Base-by-base conservation (phyloP, 2,329 filamentous ascomycete genomes). In the Hymenotorrendiella dingleyae region DNA sequence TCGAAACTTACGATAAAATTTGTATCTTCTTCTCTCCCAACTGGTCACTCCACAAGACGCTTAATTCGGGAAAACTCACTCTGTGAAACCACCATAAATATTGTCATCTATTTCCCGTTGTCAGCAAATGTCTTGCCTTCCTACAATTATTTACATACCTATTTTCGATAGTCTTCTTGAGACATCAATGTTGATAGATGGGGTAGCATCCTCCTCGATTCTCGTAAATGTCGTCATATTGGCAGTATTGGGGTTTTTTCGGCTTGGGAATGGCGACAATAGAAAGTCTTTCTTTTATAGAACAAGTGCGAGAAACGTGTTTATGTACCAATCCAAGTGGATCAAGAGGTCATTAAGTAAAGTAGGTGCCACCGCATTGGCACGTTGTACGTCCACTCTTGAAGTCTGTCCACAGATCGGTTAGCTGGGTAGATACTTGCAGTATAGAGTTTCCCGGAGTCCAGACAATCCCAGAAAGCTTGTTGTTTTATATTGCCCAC, bases 31-130 rank as follows among this genome's bases (percentile, higher is more conserved):
- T 4, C 30, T 34, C 30, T 10, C 19, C 4, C 4, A 4, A 34
- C 5, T 17, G 4, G 2, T 28, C 29, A 10, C 11, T 7, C 10
- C 7, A 10, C 4, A 26, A 34, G 9, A 4, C 3, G 11, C 11
- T 4, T 9, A 16, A n/a, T 2, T n/a, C 19, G 16, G 19, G 19
- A 24, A 12, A 1, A 63, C 77, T 65, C 68, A 86, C 84, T 93
- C 86, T 46, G 82, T 87, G 65, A 93, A 93, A 9, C 86, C 86
- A 43, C 84, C 82, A 72, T 91, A 93, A 56, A 85, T 86, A 59
- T 86, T 86, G 47, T 84, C 77, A 57, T 89, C 80, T 58, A 36
- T 26, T 14, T 8, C 21, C n/a, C 29, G 10, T 16, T 29, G 26
- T 46, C 23, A 49, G 45, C 40, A 23, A 22, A 29, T 17, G 1